These are phyloP conservation scores for Pilasporangium apinafurcum DNA, from an alignment of 352 stramenopile genomes.

Conservation along the genomic window DNA sequence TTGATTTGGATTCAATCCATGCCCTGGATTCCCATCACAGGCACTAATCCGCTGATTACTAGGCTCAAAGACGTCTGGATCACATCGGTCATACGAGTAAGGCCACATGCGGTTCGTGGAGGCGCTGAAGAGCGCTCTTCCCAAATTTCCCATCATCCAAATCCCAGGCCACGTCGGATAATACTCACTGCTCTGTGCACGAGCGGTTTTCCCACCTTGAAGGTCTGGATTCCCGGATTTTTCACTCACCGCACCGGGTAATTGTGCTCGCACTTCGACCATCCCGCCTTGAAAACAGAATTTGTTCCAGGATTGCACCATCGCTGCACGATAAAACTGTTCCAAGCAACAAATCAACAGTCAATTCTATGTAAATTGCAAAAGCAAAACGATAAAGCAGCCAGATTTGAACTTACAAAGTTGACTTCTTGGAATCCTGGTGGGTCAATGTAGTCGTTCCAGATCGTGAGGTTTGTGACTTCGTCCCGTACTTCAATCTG, in stretches of 20 bases:
- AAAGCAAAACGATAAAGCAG: too few relatives aligned
- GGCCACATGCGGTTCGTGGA: slow-evolving; percentile 91
- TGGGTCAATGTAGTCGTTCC: too few relatives aligned
- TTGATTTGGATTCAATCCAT: slow-evolving; percentile 59
- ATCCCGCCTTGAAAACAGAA: slow-evolving; percentile 94
- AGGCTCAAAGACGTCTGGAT: slow-evolving; percentile 31
- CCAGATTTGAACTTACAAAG: too few relatives aligned
- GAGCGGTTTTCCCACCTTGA: slow-evolving; percentile 8
- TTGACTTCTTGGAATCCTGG: too few relatives aligned
- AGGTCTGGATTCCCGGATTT: slow-evolving; percentile 34
- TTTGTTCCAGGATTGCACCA: slow-evolving; percentile 93
- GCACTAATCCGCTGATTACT: slow-evolving; percentile 49
- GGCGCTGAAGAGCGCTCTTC: slow-evolving; percentile 86
- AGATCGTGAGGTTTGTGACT: slow-evolving; percentile 23
- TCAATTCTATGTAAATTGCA: too few relatives aligned
- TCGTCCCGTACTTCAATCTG: slow-evolving; percentile 31
- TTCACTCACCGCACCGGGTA: slow-evolving; percentile 77
- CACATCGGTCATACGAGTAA: slow-evolving; percentile 89
- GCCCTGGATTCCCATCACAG: slow-evolving; percentile 83
- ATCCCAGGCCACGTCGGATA: slow-evolving; percentile 87
- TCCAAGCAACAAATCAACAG: too few relatives aligned
- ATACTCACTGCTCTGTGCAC: slow-evolving; percentile 54
- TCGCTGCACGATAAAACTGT: slow-evolving; percentile 60
- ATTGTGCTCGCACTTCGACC: slow-evolving; percentile 78
- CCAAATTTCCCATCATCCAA: slow-evolving; percentile 93